Base-by-base conservation (phyloP, 2,329 filamentous ascomycete genomes). In the Bisporella sp. region DNA sequence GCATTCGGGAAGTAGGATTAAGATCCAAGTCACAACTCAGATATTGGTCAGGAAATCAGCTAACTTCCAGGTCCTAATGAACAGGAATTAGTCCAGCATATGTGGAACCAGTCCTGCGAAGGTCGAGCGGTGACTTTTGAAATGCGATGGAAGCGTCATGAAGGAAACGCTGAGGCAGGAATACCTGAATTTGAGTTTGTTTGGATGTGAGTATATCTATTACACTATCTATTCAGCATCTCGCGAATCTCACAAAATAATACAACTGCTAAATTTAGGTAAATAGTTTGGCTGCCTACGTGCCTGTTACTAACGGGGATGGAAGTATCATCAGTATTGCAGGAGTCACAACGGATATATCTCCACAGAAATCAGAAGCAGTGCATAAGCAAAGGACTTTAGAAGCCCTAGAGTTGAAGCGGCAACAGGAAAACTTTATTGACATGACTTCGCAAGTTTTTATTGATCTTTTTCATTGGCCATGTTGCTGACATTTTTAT, bases 401-500 rank as follows among this genome's bases (percentile, higher is more conserved):
- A 47, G 76, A 81, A 50, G 78, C 78, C 1, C 73, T 80, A 31
- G 77, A 79, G 60, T 78, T 77, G 28, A 80, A 78, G 60, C 71
- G 83, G 4, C 84, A 87, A 62, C 87, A 92, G 63, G 86, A 91
- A 59, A 86, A 87, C 56, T 91, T 90, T 59, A 88, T 91, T 61
- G 87, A 89, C 65, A 87, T 88, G 69, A 21, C 78, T 1, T 81
- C 79, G 41, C 32, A 32, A 31, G 42, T 12, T 84, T 87, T 61
- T 21, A 21, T 21, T 21, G 21, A 21, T 21, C 21, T 21, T 21
- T 21, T 21, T 21, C 21, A 21, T 21, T 21, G 21, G 3, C 21
- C 21, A 21, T 21, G n/a, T 21, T 21, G 21, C 21, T 21, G 21
- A 21, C 21, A 21, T 21, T 21, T 21, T 21, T 21, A 21, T 21